phyloP scores from a whole-genome alignment of 1,139 yeast species.

The Kluyveromyces marxianus region DNA sequence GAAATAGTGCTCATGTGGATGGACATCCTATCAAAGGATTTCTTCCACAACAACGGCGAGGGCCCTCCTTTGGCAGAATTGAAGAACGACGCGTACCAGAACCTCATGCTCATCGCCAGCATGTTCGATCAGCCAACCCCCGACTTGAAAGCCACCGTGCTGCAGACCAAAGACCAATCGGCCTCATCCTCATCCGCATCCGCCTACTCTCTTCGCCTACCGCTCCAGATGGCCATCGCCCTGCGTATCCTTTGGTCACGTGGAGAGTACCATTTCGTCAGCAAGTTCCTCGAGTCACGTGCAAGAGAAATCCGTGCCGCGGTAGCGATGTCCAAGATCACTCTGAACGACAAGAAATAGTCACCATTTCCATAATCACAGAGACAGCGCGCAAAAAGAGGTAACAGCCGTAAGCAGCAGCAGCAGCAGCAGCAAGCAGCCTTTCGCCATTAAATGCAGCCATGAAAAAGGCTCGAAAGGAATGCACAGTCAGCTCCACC shows the following conservation, averaged over 20 bases:
- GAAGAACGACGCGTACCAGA: conserved; percentile 58
- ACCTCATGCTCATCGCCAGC: conserved; percentile 55
- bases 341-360: neutral
- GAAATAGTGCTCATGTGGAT: conserved; percentile 72
- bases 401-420: too few relatives aligned
- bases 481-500: neutral
- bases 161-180: neutral
- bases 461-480: too few relatives aligned
- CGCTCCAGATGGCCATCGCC: neutral
- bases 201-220: neutral
- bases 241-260: conserved; percentile 5
- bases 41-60: conserved; percentile 75
- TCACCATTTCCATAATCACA: too few relatives aligned
- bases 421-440: too few relatives aligned
- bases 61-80: conserved; percentile 69
- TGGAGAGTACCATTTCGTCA: neutral
- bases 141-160: conserved; percentile 34
- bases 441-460: too few relatives aligned
- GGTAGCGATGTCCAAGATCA: neutral
- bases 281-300: conserved; percentile 1
- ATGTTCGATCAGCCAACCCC: conserved; percentile 52
- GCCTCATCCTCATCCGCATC: neutral
- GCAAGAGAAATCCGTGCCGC: neutral
- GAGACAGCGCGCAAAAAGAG: too few relatives aligned
- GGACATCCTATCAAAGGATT: conserved; percentile 54